These are phyloP conservation scores for Cylindrotheca closterium DNA, from an alignment of 108 stramenopile genomes.

Conservation along the genomic window DNA sequence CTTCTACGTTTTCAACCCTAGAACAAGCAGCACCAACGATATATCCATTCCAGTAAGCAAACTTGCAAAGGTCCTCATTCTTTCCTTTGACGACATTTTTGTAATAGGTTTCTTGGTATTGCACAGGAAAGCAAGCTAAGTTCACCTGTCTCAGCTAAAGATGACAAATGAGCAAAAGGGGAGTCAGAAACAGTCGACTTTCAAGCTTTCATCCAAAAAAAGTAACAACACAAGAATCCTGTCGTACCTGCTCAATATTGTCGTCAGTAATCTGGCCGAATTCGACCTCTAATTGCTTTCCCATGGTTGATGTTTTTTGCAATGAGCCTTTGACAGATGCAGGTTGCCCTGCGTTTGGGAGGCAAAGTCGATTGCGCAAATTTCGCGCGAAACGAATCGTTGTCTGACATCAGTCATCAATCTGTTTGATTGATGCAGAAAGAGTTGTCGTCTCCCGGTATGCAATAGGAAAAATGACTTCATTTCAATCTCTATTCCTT, in stretches of 20 bases:
- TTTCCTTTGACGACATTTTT: slow-evolving; percentile 60
- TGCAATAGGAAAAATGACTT: too few species aligned
- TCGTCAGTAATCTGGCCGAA: slow-evolving; percentile 73
- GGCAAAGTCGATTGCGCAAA: too few species aligned
- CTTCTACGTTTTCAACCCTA: slow-evolving; percentile 59
- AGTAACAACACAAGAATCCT: slow-evolving; percentile 1
- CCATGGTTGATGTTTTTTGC: slow-evolving; percentile 27
- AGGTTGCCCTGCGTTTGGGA: too few species aligned
- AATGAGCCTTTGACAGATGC: too few species aligned
- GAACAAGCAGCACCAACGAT: slow-evolving; percentile 87
- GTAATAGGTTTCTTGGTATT: slow-evolving; percentile 91
- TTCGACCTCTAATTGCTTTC: slow-evolving; percentile 43
- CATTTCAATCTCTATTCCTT: too few species aligned
- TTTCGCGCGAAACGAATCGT: too few species aligned
- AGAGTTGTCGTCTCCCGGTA: too few species aligned
- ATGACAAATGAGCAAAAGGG: neutral
- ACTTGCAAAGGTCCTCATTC: slow-evolving; percentile 69
- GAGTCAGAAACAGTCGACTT: neutral
- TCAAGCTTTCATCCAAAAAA: neutral
- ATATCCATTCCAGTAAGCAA: slow-evolving; percentile 86
- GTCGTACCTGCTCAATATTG: slow-evolving; percentile 74
- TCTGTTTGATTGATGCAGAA: too few species aligned
- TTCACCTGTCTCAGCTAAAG: slow-evolving; percentile 74
- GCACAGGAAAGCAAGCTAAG: slow-evolving; percentile 84
- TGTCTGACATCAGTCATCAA: too few species aligned